These are phyloP conservation scores for Urtica urens DNA, from an alignment of 306 rosid genomes.

Conservation along the genomic window DNA sequence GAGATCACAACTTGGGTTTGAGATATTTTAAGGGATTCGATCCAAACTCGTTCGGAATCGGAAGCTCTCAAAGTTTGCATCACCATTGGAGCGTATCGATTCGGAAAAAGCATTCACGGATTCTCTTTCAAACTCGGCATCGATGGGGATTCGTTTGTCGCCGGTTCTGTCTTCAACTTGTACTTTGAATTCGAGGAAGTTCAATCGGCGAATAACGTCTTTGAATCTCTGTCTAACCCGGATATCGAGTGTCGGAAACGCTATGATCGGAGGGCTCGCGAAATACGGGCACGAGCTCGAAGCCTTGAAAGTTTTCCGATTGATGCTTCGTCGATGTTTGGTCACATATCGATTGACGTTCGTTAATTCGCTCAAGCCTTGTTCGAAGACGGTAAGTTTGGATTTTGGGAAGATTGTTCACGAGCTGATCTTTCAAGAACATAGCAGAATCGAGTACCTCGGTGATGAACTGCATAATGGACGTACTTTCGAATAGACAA, in stretches of 20 bases:
- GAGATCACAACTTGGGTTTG: slow-evolving; percentile 30
- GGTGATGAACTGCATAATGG: slow-evolving; percentile 35
- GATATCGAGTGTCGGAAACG: slow-evolving; percentile 52
- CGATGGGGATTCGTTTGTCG: slow-evolving; percentile 25
- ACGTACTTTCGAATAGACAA: slow-evolving; percentile 28
- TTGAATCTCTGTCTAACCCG: slow-evolving; percentile 19
- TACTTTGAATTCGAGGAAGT: slow-evolving; percentile 39
- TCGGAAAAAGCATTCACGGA: slow-evolving; percentile 35
- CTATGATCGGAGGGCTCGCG: slow-evolving; percentile 40
- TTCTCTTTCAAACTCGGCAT: slow-evolving; percentile 36
- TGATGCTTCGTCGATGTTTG: slow-evolving; percentile 22
- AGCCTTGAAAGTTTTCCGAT: slow-evolving; percentile 30
- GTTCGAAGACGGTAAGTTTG: slow-evolving; percentile 21
- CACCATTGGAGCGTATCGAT: slow-evolving; percentile 14
- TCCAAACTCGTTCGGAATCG: slow-evolving; percentile 42
- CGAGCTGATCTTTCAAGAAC: slow-evolving; percentile 28
- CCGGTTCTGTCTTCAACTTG: slow-evolving; percentile 38
- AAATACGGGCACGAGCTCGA: slow-evolving; percentile 25
- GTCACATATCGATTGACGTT: slow-evolving; percentile 38
- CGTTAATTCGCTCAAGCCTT: slow-evolving; percentile 38
- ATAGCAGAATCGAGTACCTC: slow-evolving; percentile 18
- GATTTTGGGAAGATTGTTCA: slow-evolving; percentile 38
- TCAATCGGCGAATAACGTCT: slow-evolving; percentile 31
- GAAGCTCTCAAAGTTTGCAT: slow-evolving; percentile 42
- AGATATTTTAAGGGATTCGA: slow-evolving; percentile 28